These are phyloP conservation scores for Citrus hindsii DNA, from an alignment of 345 rosid genomes.

Conservation along the genomic window DNA sequence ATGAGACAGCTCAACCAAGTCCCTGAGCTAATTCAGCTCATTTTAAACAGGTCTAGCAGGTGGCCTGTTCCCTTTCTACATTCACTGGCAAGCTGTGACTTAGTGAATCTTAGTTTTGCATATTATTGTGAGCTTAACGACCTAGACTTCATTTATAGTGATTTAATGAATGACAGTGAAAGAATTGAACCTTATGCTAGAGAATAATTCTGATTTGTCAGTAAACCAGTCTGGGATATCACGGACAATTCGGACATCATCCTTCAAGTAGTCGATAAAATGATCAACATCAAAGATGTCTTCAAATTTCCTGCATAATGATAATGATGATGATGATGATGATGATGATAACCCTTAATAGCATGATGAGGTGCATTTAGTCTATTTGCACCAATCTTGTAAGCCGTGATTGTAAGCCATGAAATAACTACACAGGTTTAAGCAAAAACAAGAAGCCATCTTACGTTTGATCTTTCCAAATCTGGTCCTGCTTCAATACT, in stretches of 20 bases:
- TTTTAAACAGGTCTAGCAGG: neutral
- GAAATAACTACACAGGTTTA: neutral
- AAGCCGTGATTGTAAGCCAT: neutral
- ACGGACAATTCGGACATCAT: slow-evolving; percentile 84
- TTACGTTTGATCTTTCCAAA: slow-evolving; percentile 99
- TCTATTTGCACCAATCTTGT: neutral
- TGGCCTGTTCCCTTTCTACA: neutral
- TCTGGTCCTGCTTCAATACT: slow-evolving; percentile 98
- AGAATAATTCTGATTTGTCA: slow-evolving; percentile 86
- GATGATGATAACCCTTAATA: neutral
- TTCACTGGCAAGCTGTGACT: neutral
- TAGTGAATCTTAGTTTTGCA: neutral
- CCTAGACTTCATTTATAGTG: neutral
- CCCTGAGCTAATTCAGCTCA: neutral
- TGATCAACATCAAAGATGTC: slow-evolving; percentile 96
- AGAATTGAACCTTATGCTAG: slow-evolving; percentile 71
- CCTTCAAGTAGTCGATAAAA: slow-evolving; percentile 93
- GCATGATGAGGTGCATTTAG: neutral
- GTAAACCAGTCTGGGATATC: slow-evolving; percentile 98
- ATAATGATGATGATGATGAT: too few relatives aligned
- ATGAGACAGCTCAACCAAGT: neutral
- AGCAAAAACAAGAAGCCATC: slow-evolving; percentile 12
- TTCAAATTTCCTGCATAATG: slow-evolving; percentile 71
- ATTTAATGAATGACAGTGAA: neutral
- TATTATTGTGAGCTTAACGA: neutral